A percentile compares a stretch with the other conserved stretches of the same genome.
Evolutionary conservation across 495 filamentous ascomycete species (phyloP).

Genomic region (Cryomyces minteri): DNA sequence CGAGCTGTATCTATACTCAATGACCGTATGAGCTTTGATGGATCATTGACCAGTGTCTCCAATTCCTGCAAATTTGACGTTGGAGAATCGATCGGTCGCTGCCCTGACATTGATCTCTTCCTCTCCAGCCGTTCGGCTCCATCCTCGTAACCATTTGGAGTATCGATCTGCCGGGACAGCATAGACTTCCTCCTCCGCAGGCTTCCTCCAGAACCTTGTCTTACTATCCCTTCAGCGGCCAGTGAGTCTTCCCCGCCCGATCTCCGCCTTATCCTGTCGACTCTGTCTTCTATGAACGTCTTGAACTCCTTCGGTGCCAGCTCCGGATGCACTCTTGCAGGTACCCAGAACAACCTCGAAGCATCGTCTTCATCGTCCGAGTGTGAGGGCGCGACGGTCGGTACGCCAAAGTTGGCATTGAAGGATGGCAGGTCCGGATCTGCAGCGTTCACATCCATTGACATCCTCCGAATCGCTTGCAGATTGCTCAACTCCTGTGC

Average conservation of each 20-base stretch:
- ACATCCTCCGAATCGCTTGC: constrained; percentile 89
- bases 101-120: constrained; percentile 42
- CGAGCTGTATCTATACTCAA: constrained; percentile 35
- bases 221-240: constrained; percentile 42
- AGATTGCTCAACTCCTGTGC: constrained; percentile 91
- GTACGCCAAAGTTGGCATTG: constrained; percentile 38
- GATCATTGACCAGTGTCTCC: constrained; percentile 66
- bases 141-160: constrained; percentile 54
- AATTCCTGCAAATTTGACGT: constrained; percentile 44
- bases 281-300: constrained; percentile 82
- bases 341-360: constrained; percentile 86
- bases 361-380: constrained; percentile 72
- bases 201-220: constrained; percentile 39
- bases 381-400: constrained; percentile 55
- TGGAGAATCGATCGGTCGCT: constrained; percentile 35
- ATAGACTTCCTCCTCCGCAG: constrained; percentile 85
- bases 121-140: constrained; percentile 72
- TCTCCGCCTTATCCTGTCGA: constrained; percentile 70
- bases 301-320: constrained; percentile 93
- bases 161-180: constrained; percentile 83
- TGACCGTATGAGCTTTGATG: constrained; percentile 45
- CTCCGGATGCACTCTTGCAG: constrained; percentile 84
- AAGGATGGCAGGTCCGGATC: constrained; percentile 90
- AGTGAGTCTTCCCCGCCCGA: constrained; percentile 52
- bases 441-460: constrained; percentile 89